These are phyloP conservation scores for Didymella pinodella DNA, from an alignment of 2,329 filamentous ascomycete species.

Conservation along the genomic window DNA sequence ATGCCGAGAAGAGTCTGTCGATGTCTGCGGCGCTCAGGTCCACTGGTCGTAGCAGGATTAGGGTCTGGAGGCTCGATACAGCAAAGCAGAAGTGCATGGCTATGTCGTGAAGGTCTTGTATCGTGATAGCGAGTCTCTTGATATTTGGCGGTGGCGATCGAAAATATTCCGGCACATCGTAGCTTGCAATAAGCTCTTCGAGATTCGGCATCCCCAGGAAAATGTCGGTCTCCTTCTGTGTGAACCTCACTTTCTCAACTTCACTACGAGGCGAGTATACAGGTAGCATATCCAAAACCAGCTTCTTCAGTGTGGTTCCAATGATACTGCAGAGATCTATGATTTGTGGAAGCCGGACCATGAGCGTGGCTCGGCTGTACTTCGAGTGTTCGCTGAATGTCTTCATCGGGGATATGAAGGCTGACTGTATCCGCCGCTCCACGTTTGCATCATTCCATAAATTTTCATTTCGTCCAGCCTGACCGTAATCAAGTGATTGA, in stretches of 20 bases:
- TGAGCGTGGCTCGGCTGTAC: slow-evolving; percentile 12
- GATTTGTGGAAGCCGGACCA: slow-evolving; percentile 37
- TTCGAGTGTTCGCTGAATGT: background rate
- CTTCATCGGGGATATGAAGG: slow-evolving; percentile 34
- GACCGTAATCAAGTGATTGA: slow-evolving; percentile 30
- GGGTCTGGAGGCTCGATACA: slow-evolving; percentile 26
- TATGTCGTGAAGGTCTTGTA: slow-evolving; percentile 20
- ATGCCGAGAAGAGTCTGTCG: slow-evolving; percentile 28
- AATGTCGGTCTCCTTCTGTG: slow-evolving; percentile 25
- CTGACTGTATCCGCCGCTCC: slow-evolving; percentile 27
- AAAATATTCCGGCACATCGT: slow-evolving; percentile 35
- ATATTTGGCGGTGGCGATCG: slow-evolving; percentile 34
- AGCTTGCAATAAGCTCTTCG: slow-evolving; percentile 40
- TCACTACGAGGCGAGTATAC: slow-evolving; percentile 27
- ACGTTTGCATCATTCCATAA: slow-evolving; percentile 27
- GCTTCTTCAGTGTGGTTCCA: slow-evolving; percentile 31
- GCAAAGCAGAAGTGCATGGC: slow-evolving; percentile 32
- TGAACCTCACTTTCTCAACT: slow-evolving; percentile 17
- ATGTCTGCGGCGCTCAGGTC: slow-evolving; percentile 28
- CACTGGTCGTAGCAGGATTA: slow-evolving; percentile 30
- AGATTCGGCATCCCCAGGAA: slow-evolving; percentile 36
- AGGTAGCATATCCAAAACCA: slow-evolving; percentile 36
- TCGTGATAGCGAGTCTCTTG: slow-evolving; percentile 38
- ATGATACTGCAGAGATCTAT: slow-evolving; percentile 32
- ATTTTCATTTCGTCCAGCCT: slow-evolving; percentile 29